Percentiles rank a stretch among this genome's conserved stretches.
phyloP scores from a whole-genome alignment of 129 eudicot genomes.

The Saussurea involucrata region DNA sequence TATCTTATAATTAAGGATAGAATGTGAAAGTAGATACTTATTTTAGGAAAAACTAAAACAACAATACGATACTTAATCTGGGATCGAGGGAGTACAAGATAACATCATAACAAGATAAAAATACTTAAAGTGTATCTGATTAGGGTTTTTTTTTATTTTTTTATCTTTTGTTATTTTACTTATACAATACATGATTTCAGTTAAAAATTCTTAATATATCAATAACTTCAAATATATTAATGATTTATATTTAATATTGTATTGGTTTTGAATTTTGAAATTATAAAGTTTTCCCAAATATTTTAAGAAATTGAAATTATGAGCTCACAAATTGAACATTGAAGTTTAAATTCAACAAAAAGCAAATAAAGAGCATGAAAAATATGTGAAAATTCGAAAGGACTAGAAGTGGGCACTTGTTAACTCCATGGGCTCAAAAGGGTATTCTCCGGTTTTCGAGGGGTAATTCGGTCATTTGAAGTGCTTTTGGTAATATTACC shows the following conservation, averaged over 20 bases:
- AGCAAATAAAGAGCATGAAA: constrained; percentile 11
- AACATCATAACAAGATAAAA: too few relatives aligned
- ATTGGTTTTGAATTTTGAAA: not conserved
- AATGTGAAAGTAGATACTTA: too few relatives aligned
- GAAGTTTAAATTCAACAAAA: constrained; percentile 18
- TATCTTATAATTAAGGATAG: too few relatives aligned
- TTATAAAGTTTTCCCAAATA: not conserved
- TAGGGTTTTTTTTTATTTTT: too few relatives aligned
- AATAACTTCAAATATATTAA: too few relatives aligned
- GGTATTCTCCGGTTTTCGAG: not conserved
- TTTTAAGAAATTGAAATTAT: not conserved
- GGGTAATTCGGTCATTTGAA: constrained; percentile 20
- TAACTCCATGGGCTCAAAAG: not conserved
- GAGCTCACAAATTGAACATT: constrained; percentile 18
- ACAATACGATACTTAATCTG: too few relatives aligned
- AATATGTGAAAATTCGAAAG: constrained; percentile 7
- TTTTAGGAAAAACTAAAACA: too few relatives aligned
- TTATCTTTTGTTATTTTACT: too few relatives aligned
- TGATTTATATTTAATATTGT: too few relatives aligned
- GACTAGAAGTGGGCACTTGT: not conserved
- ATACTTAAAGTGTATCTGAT: too few relatives aligned
- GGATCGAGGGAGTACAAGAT: too few relatives aligned
- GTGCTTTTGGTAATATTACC: not conserved
- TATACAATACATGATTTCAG: not conserved
- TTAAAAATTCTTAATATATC: not conserved